These are phyloP conservation scores for Aphanocladium album DNA, from an alignment of 2,329 filamentous ascomycete genomes.

Conservation along the genomic window DNA sequence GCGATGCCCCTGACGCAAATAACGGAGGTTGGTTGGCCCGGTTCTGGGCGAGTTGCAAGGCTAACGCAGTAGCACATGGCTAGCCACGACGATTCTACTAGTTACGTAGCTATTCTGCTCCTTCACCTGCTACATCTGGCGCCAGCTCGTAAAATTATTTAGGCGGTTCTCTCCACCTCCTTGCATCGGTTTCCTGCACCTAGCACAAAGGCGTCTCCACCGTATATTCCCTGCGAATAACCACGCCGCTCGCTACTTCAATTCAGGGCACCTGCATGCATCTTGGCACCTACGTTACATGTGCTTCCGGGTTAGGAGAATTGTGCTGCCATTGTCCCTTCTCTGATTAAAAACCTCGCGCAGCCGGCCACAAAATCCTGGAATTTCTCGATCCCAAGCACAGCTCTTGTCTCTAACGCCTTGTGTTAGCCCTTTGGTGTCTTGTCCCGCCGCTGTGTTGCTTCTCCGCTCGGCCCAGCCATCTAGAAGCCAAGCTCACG, in stretches of 20 bases:
- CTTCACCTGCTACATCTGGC: slow-evolving; percentile 5
- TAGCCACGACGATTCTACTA: not conserved
- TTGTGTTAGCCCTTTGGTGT: not conserved
- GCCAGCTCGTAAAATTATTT: not conserved
- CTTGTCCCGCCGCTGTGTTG: not conserved
- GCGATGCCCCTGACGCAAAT: not conserved
- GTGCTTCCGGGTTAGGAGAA: not conserved
- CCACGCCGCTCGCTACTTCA: not conserved
- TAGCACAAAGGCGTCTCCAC: not conserved
- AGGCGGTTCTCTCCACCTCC: not conserved
- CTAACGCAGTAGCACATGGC: not conserved
- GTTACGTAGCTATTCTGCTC: not conserved
- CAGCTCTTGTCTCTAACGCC: not conserved
- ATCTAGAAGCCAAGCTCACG: not conserved
- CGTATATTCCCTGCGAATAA: not conserved
- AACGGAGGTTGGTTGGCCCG: not conserved
- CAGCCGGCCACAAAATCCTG: not conserved
- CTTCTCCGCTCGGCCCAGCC: not conserved
- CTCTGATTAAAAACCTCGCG: not conserved
- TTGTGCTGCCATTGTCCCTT: not conserved
- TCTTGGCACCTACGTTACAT: slow-evolving; percentile 2
- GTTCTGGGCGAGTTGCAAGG: not conserved
- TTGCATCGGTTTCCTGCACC: not conserved
- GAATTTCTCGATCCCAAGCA: not conserved
- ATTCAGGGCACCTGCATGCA: not conserved